phyloP scores from a whole-genome alignment of 73 alveolate genomes.

The Paramecium primaurelia region DNA sequence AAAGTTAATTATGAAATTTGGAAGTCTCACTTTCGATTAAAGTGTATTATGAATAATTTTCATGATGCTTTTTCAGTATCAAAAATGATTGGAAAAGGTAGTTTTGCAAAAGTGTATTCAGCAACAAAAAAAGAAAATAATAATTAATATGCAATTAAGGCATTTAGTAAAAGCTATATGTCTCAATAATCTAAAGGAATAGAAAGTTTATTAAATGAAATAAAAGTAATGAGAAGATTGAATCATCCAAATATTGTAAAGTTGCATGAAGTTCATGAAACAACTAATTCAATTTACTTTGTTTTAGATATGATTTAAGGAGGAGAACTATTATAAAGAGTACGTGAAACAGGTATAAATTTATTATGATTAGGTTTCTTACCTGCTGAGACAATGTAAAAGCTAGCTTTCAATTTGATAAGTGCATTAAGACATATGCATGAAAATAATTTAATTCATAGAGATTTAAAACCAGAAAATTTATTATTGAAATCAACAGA shows the following conservation, averaged over 20 bases:
- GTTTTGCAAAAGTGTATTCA: constrained; percentile 70
- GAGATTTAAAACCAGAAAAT: constrained; percentile 93
- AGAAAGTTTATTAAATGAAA: constrained; percentile 65
- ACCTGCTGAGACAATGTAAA: constrained; percentile 6
- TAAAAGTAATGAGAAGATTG: constrained; percentile 64
- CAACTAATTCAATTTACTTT: constrained; percentile 58
- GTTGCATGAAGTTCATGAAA: constrained; percentile 66
- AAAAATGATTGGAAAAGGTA: constrained; percentile 69
- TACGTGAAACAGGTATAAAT: constrained; percentile 10
- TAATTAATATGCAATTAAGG: constrained; percentile 66
- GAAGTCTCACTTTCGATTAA: not conserved
- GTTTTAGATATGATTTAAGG: constrained; percentile 67
- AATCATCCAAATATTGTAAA: constrained; percentile 67
- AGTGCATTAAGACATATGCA: constrained; percentile 84
- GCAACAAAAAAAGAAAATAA: constrained; percentile 61
- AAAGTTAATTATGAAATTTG: constrained; percentile 11
- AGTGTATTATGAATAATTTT: not conserved
- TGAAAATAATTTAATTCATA: constrained; percentile 76
- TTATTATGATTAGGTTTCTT: not conserved
- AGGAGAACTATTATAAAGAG: constrained; percentile 70
- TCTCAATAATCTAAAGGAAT: constrained; percentile 27
- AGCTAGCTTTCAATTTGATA: constrained; percentile 51
- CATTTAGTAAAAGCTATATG: constrained; percentile 56
- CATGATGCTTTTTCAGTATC: constrained; percentile 21
- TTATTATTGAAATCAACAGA: constrained; percentile 66